Conservation (phyloP, 805 yeast species). For the Vanderwaltozyma yarrowii region DNA sequence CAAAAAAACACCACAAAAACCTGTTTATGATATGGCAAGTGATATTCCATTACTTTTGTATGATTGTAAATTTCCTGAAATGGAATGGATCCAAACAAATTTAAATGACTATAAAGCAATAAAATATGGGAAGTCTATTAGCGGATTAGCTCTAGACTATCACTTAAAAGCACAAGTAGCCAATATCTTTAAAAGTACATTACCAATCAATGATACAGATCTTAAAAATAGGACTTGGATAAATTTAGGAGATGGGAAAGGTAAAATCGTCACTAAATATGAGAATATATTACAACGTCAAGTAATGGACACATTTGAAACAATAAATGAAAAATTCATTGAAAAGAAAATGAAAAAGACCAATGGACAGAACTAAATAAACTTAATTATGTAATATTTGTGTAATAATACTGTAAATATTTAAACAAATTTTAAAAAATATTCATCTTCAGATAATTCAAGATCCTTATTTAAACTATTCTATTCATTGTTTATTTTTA, state of each 20-base stretch:
- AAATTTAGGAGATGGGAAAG: slow-evolving; percentile 73
- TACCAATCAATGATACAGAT: slow-evolving; percentile 11
- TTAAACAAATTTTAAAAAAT: too few species aligned
- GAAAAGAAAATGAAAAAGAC: slow-evolving; percentile 30
- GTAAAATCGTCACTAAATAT: slow-evolving; percentile 48
- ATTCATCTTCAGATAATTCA: too few species aligned
- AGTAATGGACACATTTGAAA: slow-evolving; percentile 54
- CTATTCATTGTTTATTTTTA: too few species aligned
- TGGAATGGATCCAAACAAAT: slow-evolving; percentile 47
- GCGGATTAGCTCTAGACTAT: slow-evolving; percentile 45
- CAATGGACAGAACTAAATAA: too few species aligned
- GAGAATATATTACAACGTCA: slow-evolving; percentile 48
- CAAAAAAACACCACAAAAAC: slow-evolving; percentile 50
- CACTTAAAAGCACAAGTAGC: slow-evolving; percentile 47
- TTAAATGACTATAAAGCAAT: slow-evolving; percentile 31
- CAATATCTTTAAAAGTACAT: slow-evolving; percentile 36
- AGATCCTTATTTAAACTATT: too few species aligned
- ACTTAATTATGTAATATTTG: too few species aligned
- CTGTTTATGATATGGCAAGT: slow-evolving; percentile 79
- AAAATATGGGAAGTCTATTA: slow-evolving; percentile 35
- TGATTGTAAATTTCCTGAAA: slow-evolving; percentile 65
- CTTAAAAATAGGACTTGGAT: slow-evolving; percentile 29
- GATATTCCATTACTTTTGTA: slow-evolving; percentile 80
- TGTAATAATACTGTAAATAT: too few species aligned
- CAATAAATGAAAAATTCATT: slow-evolving; percentile 53